Base-by-base conservation (phyloP, 2,329 filamentous ascomycete species). In the Colletotrichum acutatum region DNA sequence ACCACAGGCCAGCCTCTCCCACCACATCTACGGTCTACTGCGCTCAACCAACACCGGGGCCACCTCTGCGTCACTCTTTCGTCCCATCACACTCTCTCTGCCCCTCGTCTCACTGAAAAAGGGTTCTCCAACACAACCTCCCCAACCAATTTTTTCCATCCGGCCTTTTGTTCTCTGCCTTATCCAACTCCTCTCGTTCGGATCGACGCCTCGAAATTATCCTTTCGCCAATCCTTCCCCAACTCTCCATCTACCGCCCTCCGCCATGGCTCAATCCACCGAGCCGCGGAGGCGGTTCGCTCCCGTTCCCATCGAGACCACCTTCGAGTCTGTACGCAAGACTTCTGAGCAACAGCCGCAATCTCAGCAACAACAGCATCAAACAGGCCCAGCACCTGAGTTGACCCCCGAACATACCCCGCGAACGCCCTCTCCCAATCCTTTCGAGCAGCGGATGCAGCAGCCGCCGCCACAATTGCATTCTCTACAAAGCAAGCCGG, bases 261-360 rank as follows among this genome's bases (percentile, higher is more conserved):
- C 70, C 75, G 76, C 75, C 74, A 86, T 86, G 85, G 78, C 82
- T 67, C 81, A 79, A 70, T 74, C 82, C 76, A 81, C 82, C 53
- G 82, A 84, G 76, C 82, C 86, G 63, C 85, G 86, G 75, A 86
- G 89, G 78, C 90, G 90, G 77, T 94, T 94, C 83, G 87, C 85
- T 54, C 92, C 92, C 42, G 88, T 93, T 67, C 92, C 92, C 19
- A 90, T 95, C 75, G 93, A 95, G 81, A 95, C 93, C 9, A 92
- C 89, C 1, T 90, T 89, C 76, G 90, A 90, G 76, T 88, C 89
- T 59, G 88, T 86, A 79, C 85, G 74, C 77, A 85, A 86, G 78
- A 78, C 79, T 63, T 76, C 64, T n/a, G 57, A 72, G 49, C 62
- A 74, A 28, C 64, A 68, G 49, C 66, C 65, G 16, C 62, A 54